A percentile compares a stretch with the other conserved stretches of the same genome.
phyloP scores from a whole-genome alignment of 768 basidiomycete species.

The Mycena floridula region DNA sequence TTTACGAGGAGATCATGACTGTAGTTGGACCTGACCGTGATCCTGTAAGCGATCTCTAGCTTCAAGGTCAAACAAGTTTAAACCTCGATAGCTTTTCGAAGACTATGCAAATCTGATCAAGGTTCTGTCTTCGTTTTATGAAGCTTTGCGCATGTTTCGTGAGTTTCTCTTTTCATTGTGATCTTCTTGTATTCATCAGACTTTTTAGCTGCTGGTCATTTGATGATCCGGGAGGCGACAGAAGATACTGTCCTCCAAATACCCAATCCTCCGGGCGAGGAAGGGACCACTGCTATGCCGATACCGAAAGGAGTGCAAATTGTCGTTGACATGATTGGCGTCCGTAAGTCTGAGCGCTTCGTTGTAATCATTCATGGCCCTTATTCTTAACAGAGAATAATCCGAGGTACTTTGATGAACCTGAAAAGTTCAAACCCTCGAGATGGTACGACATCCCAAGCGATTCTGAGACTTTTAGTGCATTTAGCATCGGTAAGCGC shows the following conservation, averaged over 20 bases:
- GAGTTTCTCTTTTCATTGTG: conserved; percentile 13
- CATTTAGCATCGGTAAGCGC: conserved; percentile 42
- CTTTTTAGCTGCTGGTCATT: conserved; percentile 33
- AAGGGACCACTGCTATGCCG: conserved; percentile 29
- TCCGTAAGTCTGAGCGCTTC: conserved; percentile 31
- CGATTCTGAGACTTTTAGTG: conserved; percentile 38
- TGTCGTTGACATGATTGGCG: conserved; percentile 42
- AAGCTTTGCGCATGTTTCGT: conserved; percentile 41
- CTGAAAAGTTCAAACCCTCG: conserved; percentile 41
- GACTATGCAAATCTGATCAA: conserved; percentile 36
- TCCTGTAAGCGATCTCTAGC: conserved; percentile 21
- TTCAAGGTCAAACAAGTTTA: background rate
- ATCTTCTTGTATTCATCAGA: background rate
- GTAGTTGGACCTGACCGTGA: conserved; percentile 29
- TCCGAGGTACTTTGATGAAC: conserved; percentile 41
- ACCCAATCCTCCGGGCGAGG: conserved; percentile 33
- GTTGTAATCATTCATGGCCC: background rate
- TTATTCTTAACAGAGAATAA: conserved; percentile 37
- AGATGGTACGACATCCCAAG: conserved; percentile 39
- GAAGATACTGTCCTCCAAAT: conserved; percentile 36
- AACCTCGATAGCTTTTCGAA: conserved; percentile 19
- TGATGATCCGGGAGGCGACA: conserved; percentile 35
- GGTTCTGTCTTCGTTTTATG: conserved; percentile 37
- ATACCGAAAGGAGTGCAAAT: conserved; percentile 35
- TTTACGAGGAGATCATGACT: conserved; percentile 36